phyloP scores from a whole-genome alignment of 768 basidiomycete species.

The Scleroderma bovista region DNA sequence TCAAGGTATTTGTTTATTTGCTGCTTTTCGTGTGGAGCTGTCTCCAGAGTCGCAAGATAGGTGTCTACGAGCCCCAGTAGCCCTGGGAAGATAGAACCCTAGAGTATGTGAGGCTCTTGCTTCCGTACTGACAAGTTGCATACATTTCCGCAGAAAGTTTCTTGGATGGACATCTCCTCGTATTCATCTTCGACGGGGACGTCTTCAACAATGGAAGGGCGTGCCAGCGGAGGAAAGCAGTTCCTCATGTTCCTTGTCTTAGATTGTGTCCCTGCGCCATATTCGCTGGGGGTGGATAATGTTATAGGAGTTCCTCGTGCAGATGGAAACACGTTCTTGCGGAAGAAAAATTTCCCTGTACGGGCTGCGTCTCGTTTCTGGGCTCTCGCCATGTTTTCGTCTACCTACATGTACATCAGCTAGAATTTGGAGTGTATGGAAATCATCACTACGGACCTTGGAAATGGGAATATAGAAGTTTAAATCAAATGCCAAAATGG shows the following conservation, averaged over 20 bases:
- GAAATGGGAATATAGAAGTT: constrained; percentile 98
- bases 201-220: constrained; percentile 47
- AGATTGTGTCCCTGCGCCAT: constrained; percentile 28
- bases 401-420: constrained; percentile 55
- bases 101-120: constrained; percentile 5
- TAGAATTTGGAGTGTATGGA: background rate
- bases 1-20: constrained; percentile 76
- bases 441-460: constrained; percentile 47
- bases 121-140: background rate
- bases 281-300: constrained; percentile 36
- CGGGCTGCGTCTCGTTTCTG: constrained; percentile 76
- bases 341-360: constrained; percentile 81
- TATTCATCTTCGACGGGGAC: constrained; percentile 74
- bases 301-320: constrained; percentile 34
- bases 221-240: constrained; percentile 53
- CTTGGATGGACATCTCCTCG: constrained; percentile 86
- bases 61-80: constrained; percentile 74
- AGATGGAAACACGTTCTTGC: constrained; percentile 73
- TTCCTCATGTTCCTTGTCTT: constrained; percentile 69
- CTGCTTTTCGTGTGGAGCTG: constrained; percentile 50
- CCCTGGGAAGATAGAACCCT: constrained; percentile 71
- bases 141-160: constrained; percentile 94
- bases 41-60: constrained; percentile 83
- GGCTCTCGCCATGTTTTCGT: constrained; percentile 92
- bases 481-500: constrained; percentile 84